Evolutionary conservation across 306 rosid genomes (phyloP), one percentile per base, ranked within the genome.

Genomic region (Geum urbanum): DNA sequence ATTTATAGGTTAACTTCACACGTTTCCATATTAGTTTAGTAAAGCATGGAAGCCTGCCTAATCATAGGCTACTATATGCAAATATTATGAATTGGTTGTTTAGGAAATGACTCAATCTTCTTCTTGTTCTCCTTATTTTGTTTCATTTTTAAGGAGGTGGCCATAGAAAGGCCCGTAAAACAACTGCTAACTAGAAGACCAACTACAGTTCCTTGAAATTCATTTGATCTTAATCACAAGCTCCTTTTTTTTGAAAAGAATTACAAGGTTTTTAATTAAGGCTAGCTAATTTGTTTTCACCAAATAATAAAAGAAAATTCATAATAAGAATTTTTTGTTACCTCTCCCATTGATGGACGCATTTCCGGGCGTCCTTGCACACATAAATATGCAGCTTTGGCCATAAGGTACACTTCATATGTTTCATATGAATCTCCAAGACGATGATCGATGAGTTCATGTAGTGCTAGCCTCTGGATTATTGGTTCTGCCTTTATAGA

Each of bases 311-410:
- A 41, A 45, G n/a, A n/a, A n/a, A n/a, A n/a, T n/a, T 20, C 67
- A 44, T 16, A 40, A 24, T 15, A 37, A 13, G 18, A 51, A 48
- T 40, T 49, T 68, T 2, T 24, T 67, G 32, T 14, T 82, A 89
- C 97, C 90, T 86, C 89, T 78, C 85, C 86, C 79, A 89, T 87
- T 24, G 91, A 84, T 19, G 96, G 95, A 49, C 97, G 91, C 83
- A 66, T 79, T 71, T 78, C 80, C 43, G 97, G 91, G 46, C 76
- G 76, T 74, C 77, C 77, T 75, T 84, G 90, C 39, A 86, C 75
- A 22, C 96, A 92, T 5, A 82, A 80, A 72, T 49, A 73, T 15
- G 97, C 96, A 35, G 92, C 83, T 80, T 84, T 89, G 39, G 90
- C 87, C 92, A 92, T 85, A 50, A 83, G 85, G 79, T 87, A 87